Conservation (phyloP, 2,329 filamentous ascomycete genomes). For the Fusarium beomiforme region DNA sequence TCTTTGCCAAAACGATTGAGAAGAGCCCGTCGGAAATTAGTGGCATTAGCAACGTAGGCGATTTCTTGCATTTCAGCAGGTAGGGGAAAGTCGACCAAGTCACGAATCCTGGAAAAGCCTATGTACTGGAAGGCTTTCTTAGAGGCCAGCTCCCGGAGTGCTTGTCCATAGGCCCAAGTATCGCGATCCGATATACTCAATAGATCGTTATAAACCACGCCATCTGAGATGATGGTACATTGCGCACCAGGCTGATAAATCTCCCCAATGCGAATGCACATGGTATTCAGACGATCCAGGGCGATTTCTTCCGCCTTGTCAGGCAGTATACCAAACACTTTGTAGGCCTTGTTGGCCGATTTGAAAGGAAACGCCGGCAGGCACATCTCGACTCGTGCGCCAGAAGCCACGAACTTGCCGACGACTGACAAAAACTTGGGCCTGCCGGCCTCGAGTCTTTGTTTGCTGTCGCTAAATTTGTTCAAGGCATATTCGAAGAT, state of each 20-base stretch:
- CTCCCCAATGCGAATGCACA: conserved; percentile 43
- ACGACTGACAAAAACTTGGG: not conserved
- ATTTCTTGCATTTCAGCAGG: conserved; percentile 56
- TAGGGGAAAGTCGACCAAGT: conserved; percentile 54
- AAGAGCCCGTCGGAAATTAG: conserved; percentile 44
- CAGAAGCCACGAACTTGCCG: not conserved
- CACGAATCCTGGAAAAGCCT: conserved; percentile 56
- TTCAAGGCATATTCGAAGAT: conserved; percentile 17
- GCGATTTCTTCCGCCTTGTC: conserved; percentile 48
- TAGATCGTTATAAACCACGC: conserved; percentile 64
- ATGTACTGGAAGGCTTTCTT: conserved; percentile 54
- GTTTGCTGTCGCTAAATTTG: conserved; percentile 9
- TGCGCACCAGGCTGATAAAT: conserved; percentile 44
- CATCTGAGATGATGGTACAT: conserved; percentile 61
- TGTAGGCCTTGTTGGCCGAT: conserved; percentile 48
- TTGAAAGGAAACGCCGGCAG: conserved; percentile 48
- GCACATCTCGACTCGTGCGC: conserved; percentile 25
- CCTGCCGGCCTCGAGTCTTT: not conserved
- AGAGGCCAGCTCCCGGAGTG: conserved; percentile 51
- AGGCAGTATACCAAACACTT: conserved; percentile 45
- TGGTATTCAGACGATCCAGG: conserved; percentile 38
- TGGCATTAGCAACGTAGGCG: conserved; percentile 46
- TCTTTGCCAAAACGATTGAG: conserved; percentile 39
- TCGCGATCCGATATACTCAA: conserved; percentile 58
- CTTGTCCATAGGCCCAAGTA: conserved; percentile 60